Evolutionary conservation across 1,284 basidiomycete species (phyloP), one percentile per base, ranked within the genome.

Genomic region (Trichosporon asahii): DNA sequence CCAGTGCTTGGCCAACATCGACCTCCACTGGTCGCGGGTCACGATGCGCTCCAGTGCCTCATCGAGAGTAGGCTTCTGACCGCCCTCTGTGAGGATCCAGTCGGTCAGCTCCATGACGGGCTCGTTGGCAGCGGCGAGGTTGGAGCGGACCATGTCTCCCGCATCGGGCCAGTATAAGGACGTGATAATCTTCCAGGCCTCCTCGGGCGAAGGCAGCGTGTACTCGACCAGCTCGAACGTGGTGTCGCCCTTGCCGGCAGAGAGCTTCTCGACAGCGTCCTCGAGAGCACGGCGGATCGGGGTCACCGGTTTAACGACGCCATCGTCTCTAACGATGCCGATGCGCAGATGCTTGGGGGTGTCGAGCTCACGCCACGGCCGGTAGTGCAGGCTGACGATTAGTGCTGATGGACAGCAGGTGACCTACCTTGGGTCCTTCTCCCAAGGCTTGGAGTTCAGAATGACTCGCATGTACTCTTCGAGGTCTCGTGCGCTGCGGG

Each of bases 321-420:
- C 82, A 72, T 86, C 84, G 55, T 84, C 75, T 70, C 79, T 75
- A 76, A 85, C 79, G 25, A 85, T 76, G 0, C 82, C 85, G 23
- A 84, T 74, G 15, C 77, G 70, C 0, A 79, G 76, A 65, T 75
- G 57, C 18, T 61, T 61, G 27, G 57, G 21, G 1, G 64, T 65
- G 15, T 61, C 57, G 8, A 61, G 57, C 29, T 18, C n/a, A 7
- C 57, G 29, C 57, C 57, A 61, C 5, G 57, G 57, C 57, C 57
- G 11, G 27, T 61, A 61, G 57, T 61, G 57, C 14, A 61, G 15
- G 18, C 57, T 61, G 27, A 14, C 11, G 23, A 31, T 61, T 12
- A 33, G 57, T n/a, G 1, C 9, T 2, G 15, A 66, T 80, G 76
- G 78, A 25, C 73, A 73, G 55, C 77, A 76, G 27, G 72, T 71